Percentiles rank a stretch among this genome's conserved stretches.
Evolutionary conservation across 257 asterid species (phyloP).

Genomic region (Craterostigma plantagineum): DNA sequence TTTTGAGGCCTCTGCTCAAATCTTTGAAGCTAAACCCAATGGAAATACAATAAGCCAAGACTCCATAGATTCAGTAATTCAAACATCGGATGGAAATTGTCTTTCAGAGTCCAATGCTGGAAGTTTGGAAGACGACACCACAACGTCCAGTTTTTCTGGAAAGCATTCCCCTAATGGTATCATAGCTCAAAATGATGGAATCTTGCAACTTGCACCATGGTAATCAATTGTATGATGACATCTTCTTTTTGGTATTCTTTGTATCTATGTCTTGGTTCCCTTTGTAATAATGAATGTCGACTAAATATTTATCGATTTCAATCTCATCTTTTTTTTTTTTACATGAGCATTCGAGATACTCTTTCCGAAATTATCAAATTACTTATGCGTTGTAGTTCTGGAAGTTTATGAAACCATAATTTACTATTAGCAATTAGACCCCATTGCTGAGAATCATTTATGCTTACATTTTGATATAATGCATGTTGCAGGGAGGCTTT

Average conservation of each 20-base stretch:
- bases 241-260: constrained; percentile 1
- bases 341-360: no score
- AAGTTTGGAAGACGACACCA: constrained; percentile 20
- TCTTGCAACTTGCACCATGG: constrained; percentile 37
- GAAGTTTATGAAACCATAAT: no score
- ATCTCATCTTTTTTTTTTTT: no score
- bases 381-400: no score
- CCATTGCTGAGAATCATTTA: not conserved
- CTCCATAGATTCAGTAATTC: constrained; percentile 20
- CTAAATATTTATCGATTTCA: no score
- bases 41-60: constrained; percentile 31
- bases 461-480: constrained; percentile 8
- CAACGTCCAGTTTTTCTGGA: constrained; percentile 28
- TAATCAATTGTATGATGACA: constrained; percentile 19
- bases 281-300: no score
- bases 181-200: constrained; percentile 17
- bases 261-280: not conserved
- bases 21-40: constrained; percentile 38
- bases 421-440: no score
- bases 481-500: constrained; percentile 57
- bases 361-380: no score
- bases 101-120: constrained; percentile 15
- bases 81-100: constrained; percentile 14
- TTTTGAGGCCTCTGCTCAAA: constrained; percentile 27
- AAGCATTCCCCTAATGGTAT: constrained; percentile 18